A percentile compares a stretch with the other conserved stretches of the same genome.
These are phyloP conservation scores for Sistotremastrum suecicum DNA, from an alignment of 768 basidiomycete species.

Conservation along the genomic window DNA sequence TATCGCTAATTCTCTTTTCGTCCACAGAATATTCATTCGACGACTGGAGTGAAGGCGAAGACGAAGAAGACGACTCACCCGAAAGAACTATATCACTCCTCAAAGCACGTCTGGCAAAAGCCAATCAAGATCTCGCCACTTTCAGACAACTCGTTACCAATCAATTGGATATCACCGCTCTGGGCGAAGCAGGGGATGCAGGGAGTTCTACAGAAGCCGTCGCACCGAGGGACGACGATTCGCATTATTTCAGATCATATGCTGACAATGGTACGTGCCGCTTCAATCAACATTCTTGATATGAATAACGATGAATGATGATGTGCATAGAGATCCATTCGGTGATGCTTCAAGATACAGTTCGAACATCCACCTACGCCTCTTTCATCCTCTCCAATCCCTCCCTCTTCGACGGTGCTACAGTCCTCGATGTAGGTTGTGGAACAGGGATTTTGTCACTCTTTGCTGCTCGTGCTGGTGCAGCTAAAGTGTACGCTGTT, in stretches of 20 bases:
- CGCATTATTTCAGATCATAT: constrained; percentile 89
- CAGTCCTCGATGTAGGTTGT: constrained; percentile 92
- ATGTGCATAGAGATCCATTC: constrained; percentile 69
- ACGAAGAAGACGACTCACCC: constrained; percentile 24
- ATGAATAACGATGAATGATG: too few relatives aligned
- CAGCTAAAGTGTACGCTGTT: constrained; percentile 80
- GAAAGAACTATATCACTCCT: constrained; percentile 17
- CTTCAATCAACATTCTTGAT: not conserved
- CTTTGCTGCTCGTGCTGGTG: constrained; percentile 81
- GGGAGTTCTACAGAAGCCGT: constrained; percentile 17
- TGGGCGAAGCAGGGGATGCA: constrained; percentile 11
- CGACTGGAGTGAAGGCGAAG: constrained; percentile 65
- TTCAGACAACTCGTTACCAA: constrained; percentile 44
- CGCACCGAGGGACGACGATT: constrained; percentile 66
- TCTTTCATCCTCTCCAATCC: constrained; percentile 81
- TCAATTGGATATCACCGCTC: constrained; percentile 31
- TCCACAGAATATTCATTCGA: constrained; percentile 46
- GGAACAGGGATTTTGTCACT: constrained; percentile 89
- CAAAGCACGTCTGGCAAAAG: constrained; percentile 31
- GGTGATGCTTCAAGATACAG: constrained; percentile 92
- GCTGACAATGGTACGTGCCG: constrained; percentile 57
- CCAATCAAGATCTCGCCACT: constrained; percentile 46
- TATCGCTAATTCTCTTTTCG: not conserved
- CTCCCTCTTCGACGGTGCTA: constrained; percentile 62
- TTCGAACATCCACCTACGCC: constrained; percentile 86